Evolutionary conservation across 2,329 filamentous ascomycete species (phyloP).

Genomic region (Colletotrichum horii): DNA sequence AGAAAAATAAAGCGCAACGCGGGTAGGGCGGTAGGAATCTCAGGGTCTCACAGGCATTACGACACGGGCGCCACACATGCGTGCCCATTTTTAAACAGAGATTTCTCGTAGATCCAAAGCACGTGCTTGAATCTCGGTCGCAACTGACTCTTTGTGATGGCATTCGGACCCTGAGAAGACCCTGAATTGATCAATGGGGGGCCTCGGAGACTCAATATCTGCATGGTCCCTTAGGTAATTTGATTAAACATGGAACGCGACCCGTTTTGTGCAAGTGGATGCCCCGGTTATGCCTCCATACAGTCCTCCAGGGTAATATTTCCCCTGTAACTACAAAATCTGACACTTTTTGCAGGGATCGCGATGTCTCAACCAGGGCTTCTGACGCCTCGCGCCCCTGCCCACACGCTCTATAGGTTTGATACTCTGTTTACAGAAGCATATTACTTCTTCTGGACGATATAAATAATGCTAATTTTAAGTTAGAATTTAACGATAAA

Average conservation of each 20-base stretch:
- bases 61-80: background rate
- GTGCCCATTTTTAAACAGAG: background rate
- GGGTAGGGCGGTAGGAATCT: background rate
- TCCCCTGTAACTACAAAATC: too few relatives aligned
- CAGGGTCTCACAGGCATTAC: background rate
- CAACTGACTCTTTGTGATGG: background rate
- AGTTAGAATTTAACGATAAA: too few relatives aligned
- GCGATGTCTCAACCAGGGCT: too few relatives aligned
- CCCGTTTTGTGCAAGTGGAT: background rate
- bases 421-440: too few relatives aligned
- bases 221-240: background rate
- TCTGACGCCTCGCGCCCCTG: too few relatives aligned
- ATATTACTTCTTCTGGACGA: too few relatives aligned
- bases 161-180: conserved; percentile 1
- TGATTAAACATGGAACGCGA: conserved; percentile 1
- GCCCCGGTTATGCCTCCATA: conserved; percentile 2
- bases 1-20: background rate
- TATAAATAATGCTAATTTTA: too few relatives aligned
- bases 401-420: too few relatives aligned
- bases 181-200: background rate
- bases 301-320: too few relatives aligned
- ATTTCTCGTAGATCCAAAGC: background rate
- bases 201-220: background rate
- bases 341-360: too few relatives aligned
- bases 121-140: background rate